A percentile compares a stretch with the other conserved stretches of the same genome.
phyloP scores from a whole-genome alignment of 441 rosid species.

The Euphorbia schlechtendalii region DNA sequence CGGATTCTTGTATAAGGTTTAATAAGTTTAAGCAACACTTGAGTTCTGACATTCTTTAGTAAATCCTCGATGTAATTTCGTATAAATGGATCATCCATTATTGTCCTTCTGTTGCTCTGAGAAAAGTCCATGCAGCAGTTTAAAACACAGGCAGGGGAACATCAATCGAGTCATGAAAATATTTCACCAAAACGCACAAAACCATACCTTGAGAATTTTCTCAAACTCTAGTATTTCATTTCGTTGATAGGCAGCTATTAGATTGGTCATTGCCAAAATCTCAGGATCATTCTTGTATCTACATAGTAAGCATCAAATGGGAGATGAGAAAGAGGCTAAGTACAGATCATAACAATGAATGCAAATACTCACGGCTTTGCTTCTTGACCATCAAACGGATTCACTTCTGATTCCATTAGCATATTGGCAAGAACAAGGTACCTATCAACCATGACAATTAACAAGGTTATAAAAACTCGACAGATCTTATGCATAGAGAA shows the following conservation, averaged over 20 bases:
- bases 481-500: neutral
- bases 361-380: slow-evolving; percentile 86
- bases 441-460: slow-evolving; percentile 27
- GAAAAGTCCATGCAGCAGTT: slow-evolving; percentile 18
- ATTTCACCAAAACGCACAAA: neutral
- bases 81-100: slow-evolving; percentile 97
- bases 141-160: neutral
- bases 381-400: slow-evolving; percentile 99
- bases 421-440: slow-evolving; percentile 97
- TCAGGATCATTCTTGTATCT: slow-evolving; percentile 99
- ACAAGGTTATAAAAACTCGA: slow-evolving; percentile 2
- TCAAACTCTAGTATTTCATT: slow-evolving; percentile 96
- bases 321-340: slow-evolving; percentile 10
- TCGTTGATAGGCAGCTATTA: slow-evolving; percentile 95
- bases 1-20: slow-evolving; percentile 94
- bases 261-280: slow-evolving; percentile 97
- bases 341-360: neutral
- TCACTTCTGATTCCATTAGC: slow-evolving; percentile 99
- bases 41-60: slow-evolving; percentile 94
- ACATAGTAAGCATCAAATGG: too few species aligned
- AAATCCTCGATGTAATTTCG: slow-evolving; percentile 96
- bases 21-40: slow-evolving; percentile 92
- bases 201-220: slow-evolving; percentile 97
- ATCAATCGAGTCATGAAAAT: neutral
- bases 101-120: slow-evolving; percentile 88